Conservation (phyloP, 2,329 filamentous ascomycete species). For the Aspergillus pseudoglaucus region DNA sequence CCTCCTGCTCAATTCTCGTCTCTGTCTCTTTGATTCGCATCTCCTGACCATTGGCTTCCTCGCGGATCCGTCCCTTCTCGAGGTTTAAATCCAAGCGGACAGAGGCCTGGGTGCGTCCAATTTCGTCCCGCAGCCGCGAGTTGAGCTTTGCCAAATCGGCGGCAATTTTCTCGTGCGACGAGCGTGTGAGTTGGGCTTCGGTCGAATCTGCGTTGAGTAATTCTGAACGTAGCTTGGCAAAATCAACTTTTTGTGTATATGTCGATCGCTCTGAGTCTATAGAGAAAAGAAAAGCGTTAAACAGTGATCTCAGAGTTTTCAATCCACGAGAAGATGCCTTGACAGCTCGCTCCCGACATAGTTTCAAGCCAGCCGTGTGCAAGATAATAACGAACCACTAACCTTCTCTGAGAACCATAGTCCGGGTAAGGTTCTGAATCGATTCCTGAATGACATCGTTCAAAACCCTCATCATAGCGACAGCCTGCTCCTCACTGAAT, state of each 20-base stretch:
- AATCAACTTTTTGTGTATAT: constrained; percentile 87
- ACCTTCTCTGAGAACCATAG: constrained; percentile 96
- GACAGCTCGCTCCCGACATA: not conserved
- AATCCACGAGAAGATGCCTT: not conserved
- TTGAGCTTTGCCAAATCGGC: constrained; percentile 95
- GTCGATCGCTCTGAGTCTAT: constrained; percentile 47
- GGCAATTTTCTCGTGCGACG: constrained; percentile 83
- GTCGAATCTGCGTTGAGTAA: constrained; percentile 86
- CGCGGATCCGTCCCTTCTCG: constrained; percentile 91
- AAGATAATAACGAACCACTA: constrained; percentile 33
- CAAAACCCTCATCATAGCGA: constrained; percentile 97
- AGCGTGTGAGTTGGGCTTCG: constrained; percentile 79
- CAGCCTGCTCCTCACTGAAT: constrained; percentile 90
- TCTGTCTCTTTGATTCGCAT: constrained; percentile 98
- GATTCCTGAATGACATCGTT: constrained; percentile 97
- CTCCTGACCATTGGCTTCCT: constrained; percentile 94
- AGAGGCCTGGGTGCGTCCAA: constrained; percentile 86
- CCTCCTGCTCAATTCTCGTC: constrained; percentile 96
- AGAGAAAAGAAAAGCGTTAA: not conserved
- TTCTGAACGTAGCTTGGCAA: constrained; percentile 92
- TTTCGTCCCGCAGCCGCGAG: constrained; percentile 83
- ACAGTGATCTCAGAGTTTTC: not conserved
- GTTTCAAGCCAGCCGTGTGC: not conserved
- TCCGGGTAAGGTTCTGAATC: constrained; percentile 94
- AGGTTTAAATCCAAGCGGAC: constrained; percentile 89